phyloP scores from a whole-genome alignment of 2,329 filamentous ascomycete species.

The Alternaria hordeiaustralica region DNA sequence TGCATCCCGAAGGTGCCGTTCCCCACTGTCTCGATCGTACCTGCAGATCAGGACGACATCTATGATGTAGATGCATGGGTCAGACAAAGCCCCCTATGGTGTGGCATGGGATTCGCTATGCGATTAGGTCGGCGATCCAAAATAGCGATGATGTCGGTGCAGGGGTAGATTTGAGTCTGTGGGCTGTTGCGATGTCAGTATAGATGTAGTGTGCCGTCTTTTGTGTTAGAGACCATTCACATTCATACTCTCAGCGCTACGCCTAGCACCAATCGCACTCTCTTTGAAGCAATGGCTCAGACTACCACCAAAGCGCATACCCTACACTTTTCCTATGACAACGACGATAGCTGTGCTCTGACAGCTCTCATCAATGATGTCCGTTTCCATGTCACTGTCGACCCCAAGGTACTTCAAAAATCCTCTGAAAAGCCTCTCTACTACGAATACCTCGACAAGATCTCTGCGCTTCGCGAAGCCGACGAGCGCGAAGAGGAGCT shows the following conservation, averaged over 20 bases:
- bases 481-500: slow-evolving; percentile 20
- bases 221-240: not conserved
- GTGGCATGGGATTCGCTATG: slow-evolving; percentile 6
- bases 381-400: slow-evolving; percentile 21
- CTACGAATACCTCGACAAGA: slow-evolving; percentile 26
- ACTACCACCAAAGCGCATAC: slow-evolving; percentile 11
- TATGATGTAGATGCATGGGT: slow-evolving; percentile 18
- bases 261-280: not conserved
- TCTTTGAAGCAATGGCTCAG: slow-evolving; percentile 14
- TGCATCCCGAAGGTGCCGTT: not conserved
- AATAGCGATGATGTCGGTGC: slow-evolving; percentile 8
- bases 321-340: slow-evolving; percentile 21
- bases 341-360: slow-evolving; percentile 20
- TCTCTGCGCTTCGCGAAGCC: slow-evolving; percentile 20
- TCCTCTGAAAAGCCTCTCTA: slow-evolving; percentile 21
- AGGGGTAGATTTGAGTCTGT: not conserved
- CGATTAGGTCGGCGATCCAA: slow-evolving; percentile 1
- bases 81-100: slow-evolving; percentile 7
- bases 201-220: not conserved
- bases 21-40: slow-evolving; percentile 13
- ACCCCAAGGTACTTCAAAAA: slow-evolving; percentile 16
- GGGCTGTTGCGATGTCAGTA: not conserved
- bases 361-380: slow-evolving; percentile 27
- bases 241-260: not conserved
- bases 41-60: slow-evolving; percentile 16